Base-by-base conservation (phyloP, 345 rosid genomes). In the Turnera subulata region DNA sequence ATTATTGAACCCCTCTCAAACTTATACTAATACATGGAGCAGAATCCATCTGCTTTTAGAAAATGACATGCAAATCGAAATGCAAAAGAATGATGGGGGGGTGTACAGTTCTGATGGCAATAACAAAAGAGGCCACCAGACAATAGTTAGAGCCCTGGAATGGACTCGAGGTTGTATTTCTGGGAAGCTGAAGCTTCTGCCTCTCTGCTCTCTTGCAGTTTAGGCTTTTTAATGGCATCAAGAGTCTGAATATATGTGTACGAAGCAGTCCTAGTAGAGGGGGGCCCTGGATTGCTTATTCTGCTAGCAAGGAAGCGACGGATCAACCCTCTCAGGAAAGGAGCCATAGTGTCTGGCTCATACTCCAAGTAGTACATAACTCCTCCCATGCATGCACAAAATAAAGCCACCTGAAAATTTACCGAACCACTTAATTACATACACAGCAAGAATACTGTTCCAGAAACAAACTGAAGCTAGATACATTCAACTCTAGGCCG, bases 301-400 rank as follows among this genome's bases (percentile, higher is more conserved):
- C 86, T 84, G 76, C 99, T 94, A 29, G 97, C 84, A 43, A 94
- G 84, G 80, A 94, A 90, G 56, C 99, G 93, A 14, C 89, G 92
- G 65, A 94, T 88, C 55, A 94, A 78, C 56, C 92, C 84, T 68
- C 96, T 77, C 43, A 94, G 84, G 65, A 90, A 88, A 14, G 99
- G 96, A 57, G 99, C 84, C 97, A 94, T 80, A 13, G 99, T 94
- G 61, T 88, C 88, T 0, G 99, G 99, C 58, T 94, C 99, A 50
- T 94, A 55, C 69, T 94, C 97, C 52, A 90, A 75, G 71, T 80
- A 94, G 73, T 94, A 94, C 99, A 90, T 94, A 26, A 94, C 76
- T 75, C 96, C 99, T 73, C 99, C 99, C 95, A 94, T 94, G 73
- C 96, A 94, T 23, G 87, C 93, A 74, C 95, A 88, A 61, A 90